Evolutionary conservation across 257 asterid genomes (phyloP).

Genomic region (Solanum ossicruentum): DNA sequence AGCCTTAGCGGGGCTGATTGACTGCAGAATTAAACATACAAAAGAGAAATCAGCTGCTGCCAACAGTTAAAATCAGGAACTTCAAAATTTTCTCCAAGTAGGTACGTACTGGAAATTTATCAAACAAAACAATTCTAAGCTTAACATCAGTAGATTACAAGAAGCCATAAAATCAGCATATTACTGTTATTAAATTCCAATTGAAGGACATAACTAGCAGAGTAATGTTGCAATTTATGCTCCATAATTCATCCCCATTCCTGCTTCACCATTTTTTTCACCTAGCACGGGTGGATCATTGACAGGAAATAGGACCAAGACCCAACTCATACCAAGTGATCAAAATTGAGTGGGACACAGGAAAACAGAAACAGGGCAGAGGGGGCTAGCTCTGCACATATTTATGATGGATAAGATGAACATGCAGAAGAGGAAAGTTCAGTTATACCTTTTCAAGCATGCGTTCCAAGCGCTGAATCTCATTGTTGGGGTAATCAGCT

Average conservation of each 20-base stretch:
- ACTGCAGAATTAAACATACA: slow-evolving; percentile 28
- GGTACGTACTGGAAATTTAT: neutral
- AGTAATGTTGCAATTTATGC: neutral
- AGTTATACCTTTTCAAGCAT: slow-evolving; percentile 73
- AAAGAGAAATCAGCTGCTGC: neutral
- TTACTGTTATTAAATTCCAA: neutral
- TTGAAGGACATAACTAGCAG: neutral
- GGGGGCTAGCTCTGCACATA: neutral
- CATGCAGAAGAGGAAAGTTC: neutral
- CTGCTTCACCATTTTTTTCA: neutral
- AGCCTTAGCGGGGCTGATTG: slow-evolving; percentile 60
- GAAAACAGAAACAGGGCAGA: neutral
- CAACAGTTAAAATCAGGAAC: neutral
- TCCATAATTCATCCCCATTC: neutral
- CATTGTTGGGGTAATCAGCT: slow-evolving; percentile 74
- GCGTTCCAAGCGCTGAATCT: slow-evolving; percentile 69
- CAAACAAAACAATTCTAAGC: neutral
- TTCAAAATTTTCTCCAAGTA: neutral
- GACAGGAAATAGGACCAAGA: neutral
- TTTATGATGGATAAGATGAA: neutral
- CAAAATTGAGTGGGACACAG: neutral
- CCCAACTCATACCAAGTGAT: neutral
- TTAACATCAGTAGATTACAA: neutral
- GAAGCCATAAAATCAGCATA: neutral
- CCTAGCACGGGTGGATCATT: neutral